A percentile compares a stretch with the other conserved stretches of the same genome.
These are phyloP conservation scores for Tilletia horrida DNA, from an alignment of 1,284 basidiomycete genomes.

Conservation along the genomic window DNA sequence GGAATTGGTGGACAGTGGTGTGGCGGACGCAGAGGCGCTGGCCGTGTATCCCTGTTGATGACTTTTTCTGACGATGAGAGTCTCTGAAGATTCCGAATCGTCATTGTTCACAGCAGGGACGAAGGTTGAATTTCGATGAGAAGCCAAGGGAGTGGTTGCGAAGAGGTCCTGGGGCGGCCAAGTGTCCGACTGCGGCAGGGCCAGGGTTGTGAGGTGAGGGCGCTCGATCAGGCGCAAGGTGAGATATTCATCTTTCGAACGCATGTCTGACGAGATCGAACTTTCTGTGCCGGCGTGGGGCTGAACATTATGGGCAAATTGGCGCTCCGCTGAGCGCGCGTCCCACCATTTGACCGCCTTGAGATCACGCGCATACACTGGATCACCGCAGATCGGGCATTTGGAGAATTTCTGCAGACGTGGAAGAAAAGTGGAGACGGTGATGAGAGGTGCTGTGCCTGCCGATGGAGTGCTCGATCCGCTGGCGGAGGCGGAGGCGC, in stretches of 20 bases:
- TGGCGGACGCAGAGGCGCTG: slow-evolving; percentile 20
- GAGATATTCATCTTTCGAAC: slow-evolving; percentile 61
- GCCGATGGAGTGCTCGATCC: neutral
- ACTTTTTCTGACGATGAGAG: neutral
- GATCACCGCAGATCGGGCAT: slow-evolving; percentile 95
- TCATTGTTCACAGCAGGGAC: neutral
- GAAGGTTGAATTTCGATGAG: slow-evolving; percentile 11
- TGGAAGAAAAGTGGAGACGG: neutral
- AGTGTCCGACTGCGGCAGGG: slow-evolving; percentile 80
- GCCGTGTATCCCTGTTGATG: neutral
- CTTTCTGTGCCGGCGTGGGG: slow-evolving; percentile 9
- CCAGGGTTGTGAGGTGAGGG: slow-evolving; percentile 90
- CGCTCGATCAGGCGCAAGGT: slow-evolving; percentile 83
- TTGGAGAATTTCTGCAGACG: slow-evolving; percentile 40
- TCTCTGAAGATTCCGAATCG: neutral
- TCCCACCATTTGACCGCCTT: slow-evolving; percentile 73
- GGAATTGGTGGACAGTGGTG: slow-evolving; percentile 78
- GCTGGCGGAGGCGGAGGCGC: neutral
- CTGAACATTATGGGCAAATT: neutral
- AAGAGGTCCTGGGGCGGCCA: slow-evolving; percentile 64
- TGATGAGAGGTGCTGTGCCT: neutral
- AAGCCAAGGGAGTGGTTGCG: slow-evolving; percentile 5
- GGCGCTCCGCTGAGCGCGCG: slow-evolving; percentile 32
- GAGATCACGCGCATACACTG: slow-evolving; percentile 82
- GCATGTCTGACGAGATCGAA: slow-evolving; percentile 9